Conservation (phyloP, 2,329 filamentous ascomycete genomes). For the Fusarium virguliforme region DNA sequence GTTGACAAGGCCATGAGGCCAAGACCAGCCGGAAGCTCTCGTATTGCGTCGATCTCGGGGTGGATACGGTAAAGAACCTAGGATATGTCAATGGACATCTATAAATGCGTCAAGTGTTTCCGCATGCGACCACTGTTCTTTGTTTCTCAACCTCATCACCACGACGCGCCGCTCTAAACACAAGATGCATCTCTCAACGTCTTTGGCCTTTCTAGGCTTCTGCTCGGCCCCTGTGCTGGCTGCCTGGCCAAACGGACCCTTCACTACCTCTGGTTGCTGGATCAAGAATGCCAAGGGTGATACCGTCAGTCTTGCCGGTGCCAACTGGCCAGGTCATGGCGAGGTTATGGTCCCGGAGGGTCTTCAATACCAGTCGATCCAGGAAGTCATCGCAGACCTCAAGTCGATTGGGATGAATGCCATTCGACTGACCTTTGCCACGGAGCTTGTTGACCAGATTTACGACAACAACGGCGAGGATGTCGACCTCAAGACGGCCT, state of each 20-base stretch:
- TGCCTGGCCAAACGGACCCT: conserved; percentile 54
- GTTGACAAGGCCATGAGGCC: not conserved
- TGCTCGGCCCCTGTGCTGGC: not conserved
- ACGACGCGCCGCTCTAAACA: not conserved
- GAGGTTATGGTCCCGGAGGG: conserved; percentile 78
- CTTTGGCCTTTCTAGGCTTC: not conserved
- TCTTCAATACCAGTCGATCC: conserved; percentile 73
- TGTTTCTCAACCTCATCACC: not conserved
- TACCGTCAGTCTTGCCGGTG: conserved; percentile 67
- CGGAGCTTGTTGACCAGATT: conserved; percentile 75
- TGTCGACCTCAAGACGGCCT: conserved; percentile 62
- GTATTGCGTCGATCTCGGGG: not conserved
- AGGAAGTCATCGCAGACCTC: conserved; percentile 68
- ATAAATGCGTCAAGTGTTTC: not conserved
- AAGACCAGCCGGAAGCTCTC: not conserved
- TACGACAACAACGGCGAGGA: conserved; percentile 65
- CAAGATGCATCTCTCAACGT: not conserved
- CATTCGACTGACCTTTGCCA: conserved; percentile 75
- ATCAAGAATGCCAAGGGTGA: conserved; percentile 59
- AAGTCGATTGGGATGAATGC: conserved; percentile 75
- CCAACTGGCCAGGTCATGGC: conserved; percentile 74
- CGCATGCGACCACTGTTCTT: not conserved
- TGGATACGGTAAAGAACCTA: not conserved
- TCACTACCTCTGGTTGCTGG: conserved; percentile 59
- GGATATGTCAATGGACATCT: not conserved